Conservation (phyloP, 106 monocot species). For the Gastrodia elata region DNA sequence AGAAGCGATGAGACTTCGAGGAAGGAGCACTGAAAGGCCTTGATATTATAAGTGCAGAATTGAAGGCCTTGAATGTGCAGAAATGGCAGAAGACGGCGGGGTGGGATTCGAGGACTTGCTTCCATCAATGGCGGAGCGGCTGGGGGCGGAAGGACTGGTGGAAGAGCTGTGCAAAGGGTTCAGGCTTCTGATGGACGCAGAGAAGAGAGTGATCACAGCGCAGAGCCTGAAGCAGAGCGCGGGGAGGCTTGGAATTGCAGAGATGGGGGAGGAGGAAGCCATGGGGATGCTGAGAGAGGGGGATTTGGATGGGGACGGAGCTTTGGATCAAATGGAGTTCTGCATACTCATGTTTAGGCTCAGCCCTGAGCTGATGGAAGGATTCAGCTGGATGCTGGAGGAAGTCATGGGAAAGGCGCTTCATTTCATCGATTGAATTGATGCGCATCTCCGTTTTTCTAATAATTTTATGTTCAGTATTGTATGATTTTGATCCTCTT, state of each 20-base stretch:
- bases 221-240: constrained; percentile 14
- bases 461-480: too few species aligned
- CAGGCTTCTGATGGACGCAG: constrained; percentile 7
- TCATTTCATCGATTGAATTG: too few species aligned
- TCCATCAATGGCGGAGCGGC: constrained; percentile 12
- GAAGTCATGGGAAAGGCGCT: not conserved
- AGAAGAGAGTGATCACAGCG: constrained; percentile 9
- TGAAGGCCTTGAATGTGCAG: too few species aligned
- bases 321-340: constrained; percentile 15
- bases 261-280: constrained; percentile 8
- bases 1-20: not conserved
- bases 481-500: too few species aligned
- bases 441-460: too few species aligned
- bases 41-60: not conserved
- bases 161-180: constrained; percentile 19
- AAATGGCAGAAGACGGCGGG: not conserved
- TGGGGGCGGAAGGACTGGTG: constrained; percentile 7
- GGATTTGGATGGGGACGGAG: constrained; percentile 20
- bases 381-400: not conserved
- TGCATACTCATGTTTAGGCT: constrained; percentile 18
- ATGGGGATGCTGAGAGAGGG: constrained; percentile 15
- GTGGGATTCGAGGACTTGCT: constrained; percentile 9
- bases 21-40: not conserved
- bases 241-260: constrained; percentile 3
- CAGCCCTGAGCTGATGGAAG: constrained; percentile 12